Evolutionary conservation across 148 eudicot species (phyloP), one percentile per base, ranked within the genome.

Genomic region (Rhododendron griersonianum): DNA sequence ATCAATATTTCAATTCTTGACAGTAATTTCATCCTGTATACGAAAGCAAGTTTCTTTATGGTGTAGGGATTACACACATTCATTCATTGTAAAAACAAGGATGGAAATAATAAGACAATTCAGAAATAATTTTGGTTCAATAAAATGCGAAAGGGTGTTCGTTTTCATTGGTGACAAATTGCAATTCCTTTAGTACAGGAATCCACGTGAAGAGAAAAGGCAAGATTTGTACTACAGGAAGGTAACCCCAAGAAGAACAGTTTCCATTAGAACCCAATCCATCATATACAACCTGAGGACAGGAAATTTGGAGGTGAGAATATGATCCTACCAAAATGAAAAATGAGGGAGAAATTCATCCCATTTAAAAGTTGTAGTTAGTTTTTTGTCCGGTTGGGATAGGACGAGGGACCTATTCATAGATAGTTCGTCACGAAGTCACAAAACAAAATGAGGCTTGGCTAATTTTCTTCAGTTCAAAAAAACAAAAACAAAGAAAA

Each of bases 51-150:
- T 63, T 35, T 85, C 15, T 76, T 4, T 59, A 1, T 78, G 45
- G 74, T 78, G 19, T 85, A 85, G 61, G 76, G 14, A 19, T 61
- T 1, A 19, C 23, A 41, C 39, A 39, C 7, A 65, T 85, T 81
- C 61, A 41, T 75, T 55, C 61, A 41, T 75, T 55, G 57, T 74
- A 86, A 61, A 80, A 51, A 84, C 33, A 16, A 33, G 85, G 4
- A n/a, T 30, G 76, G 45, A 15, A 71, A 30, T 44, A 37, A 9
- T 44, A 37, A 9, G 6, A 35, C 4, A 45, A 45, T 45, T 45
- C 14, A 30, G 33, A 25, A 69, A 74, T 35, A 44, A 7, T 9
- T 45, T 47, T 2, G 57, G 50, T 41, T 21, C 80, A 11, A 44
- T 44, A 19, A 41, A 41, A 19, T 0, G 23, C 28, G 21, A 44